Percentiles rank a stretch among this genome's conserved stretches.
phyloP scores from a whole-genome alignment of 805 yeast species.

The Kodamaea nitidulidarum region DNA sequence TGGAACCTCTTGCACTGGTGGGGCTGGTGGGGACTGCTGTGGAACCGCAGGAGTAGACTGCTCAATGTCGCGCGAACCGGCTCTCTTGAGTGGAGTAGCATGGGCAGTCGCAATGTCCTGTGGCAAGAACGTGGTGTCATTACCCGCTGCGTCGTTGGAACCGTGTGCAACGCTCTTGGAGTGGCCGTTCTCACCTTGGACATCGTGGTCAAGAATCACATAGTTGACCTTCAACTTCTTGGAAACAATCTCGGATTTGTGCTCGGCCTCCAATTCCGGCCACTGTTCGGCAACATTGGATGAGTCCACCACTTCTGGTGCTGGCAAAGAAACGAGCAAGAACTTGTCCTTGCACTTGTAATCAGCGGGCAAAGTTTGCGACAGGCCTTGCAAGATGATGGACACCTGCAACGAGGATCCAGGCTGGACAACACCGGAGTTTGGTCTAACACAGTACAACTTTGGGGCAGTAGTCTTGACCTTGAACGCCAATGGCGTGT shows the following conservation, averaged over 20 bases:
- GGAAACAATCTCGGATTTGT: conserved; percentile 51
- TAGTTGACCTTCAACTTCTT: conserved; percentile 67
- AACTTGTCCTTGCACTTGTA: conserved; percentile 89
- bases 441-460: conserved; percentile 93
- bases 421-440: conserved; percentile 75
- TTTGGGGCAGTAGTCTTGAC: conserved; percentile 98
- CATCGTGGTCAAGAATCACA: conserved; percentile 29
- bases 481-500: conserved; percentile 75
- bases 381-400: conserved; percentile 79
- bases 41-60: conserved; percentile 6
- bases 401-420: conserved; percentile 70
- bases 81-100: conserved; percentile 12
- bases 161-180: conserved; percentile 16
- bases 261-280: conserved; percentile 64
- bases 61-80: conserved; percentile 3
- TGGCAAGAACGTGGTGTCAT: conserved; percentile 11
- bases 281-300: conserved; percentile 64
- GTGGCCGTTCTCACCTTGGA: conserved; percentile 16
- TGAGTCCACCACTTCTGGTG: conserved; percentile 55
- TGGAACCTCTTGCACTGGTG: conserved; percentile 9
- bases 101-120: conserved; percentile 11
- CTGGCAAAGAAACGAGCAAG: conserved; percentile 80
- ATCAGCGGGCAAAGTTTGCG: conserved; percentile 68
- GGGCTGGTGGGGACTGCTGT: conserved; percentile 9
- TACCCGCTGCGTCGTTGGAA: conserved; percentile 12